Conservation (phyloP, 495 filamentous ascomycete species). For the Aspergillus biplanus region DNA sequence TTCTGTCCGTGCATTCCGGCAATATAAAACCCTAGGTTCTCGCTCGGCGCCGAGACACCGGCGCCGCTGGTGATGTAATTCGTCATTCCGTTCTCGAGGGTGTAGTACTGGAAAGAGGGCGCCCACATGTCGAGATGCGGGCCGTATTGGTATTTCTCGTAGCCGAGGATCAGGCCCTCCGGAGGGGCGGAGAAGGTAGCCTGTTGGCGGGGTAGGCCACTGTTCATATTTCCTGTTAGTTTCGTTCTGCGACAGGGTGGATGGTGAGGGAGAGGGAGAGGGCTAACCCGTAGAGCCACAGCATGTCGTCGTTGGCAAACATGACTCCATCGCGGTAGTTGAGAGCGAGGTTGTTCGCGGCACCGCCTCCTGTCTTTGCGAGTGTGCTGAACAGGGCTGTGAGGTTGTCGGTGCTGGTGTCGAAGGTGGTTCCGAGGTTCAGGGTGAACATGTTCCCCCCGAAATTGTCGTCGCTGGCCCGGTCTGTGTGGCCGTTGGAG, state of each 20-base stretch:
- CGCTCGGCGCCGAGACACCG: slow-evolving; percentile 65
- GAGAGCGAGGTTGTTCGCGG: slow-evolving; percentile 58
- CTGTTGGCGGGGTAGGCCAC: slow-evolving; percentile 12
- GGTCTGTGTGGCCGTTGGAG: not conserved
- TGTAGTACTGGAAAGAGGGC: slow-evolving; percentile 39
- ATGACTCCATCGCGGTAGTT: slow-evolving; percentile 66
- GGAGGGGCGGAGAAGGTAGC: slow-evolving; percentile 33
- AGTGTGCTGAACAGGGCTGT: slow-evolving; percentile 51
- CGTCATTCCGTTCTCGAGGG: slow-evolving; percentile 50
- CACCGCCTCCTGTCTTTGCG: slow-evolving; percentile 43
- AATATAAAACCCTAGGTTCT: slow-evolving; percentile 76
- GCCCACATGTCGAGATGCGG: slow-evolving; percentile 38
- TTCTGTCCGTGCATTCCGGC: slow-evolving; percentile 57
- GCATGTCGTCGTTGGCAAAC: slow-evolving; percentile 66
- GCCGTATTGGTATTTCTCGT: slow-evolving; percentile 56
- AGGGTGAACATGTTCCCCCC: slow-evolving; percentile 55
- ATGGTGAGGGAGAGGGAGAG: not conserved
- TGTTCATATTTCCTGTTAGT: slow-evolving; percentile 6
- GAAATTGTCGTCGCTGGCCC: slow-evolving; percentile 34
- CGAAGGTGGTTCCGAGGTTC: slow-evolving; percentile 63
- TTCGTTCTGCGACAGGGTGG: not conserved
- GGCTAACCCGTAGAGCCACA: slow-evolving; percentile 47
- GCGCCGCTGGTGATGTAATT: slow-evolving; percentile 68
- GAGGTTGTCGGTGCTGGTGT: slow-evolving; percentile 52
- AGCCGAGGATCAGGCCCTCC: slow-evolving; percentile 46